Evolutionary conservation across 306 rosid species (phyloP).

Genomic region (Quercus wislizeni): DNA sequence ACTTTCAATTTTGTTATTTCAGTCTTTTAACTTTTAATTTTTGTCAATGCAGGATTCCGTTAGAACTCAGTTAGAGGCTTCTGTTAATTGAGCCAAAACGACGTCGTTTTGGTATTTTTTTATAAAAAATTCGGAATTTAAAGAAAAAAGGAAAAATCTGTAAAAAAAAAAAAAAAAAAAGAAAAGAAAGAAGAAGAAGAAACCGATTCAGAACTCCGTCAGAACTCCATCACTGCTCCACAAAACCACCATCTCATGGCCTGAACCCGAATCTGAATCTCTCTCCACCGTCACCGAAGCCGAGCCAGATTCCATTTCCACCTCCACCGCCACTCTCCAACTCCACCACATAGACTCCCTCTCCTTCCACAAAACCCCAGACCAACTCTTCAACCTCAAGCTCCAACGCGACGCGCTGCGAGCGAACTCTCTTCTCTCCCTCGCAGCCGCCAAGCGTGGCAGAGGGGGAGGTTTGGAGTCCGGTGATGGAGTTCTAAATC

Average conservation of each 20-base stretch:
- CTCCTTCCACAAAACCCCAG: conserved; percentile 39
- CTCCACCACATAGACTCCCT: too few species aligned
- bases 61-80: fast-evolving
- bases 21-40: too few species aligned
- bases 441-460: conserved; percentile 13
- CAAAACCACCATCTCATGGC: conserved; percentile 45
- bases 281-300: neutral
- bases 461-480: neutral
- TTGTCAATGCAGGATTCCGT: too few species aligned
- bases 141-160: too few species aligned
- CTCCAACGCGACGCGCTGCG: conserved; percentile 67
- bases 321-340: neutral
- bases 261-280: conserved; percentile 21
- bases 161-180: too few species aligned
- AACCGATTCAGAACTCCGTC: conserved; percentile 17
- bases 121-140: too few species aligned
- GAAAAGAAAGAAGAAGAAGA: too few species aligned
- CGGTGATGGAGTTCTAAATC: too few species aligned
- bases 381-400: conserved; percentile 62
- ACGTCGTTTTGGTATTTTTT: too few species aligned
- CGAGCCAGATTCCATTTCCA: conserved; percentile 1
- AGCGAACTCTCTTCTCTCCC: conserved; percentile 29
- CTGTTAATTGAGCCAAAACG: too few species aligned
- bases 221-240: conserved; percentile 35
- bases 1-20: too few species aligned